Evolutionary conservation across 306 rosid species (phyloP).

Genomic region (Inga leiocalycina): DNA sequence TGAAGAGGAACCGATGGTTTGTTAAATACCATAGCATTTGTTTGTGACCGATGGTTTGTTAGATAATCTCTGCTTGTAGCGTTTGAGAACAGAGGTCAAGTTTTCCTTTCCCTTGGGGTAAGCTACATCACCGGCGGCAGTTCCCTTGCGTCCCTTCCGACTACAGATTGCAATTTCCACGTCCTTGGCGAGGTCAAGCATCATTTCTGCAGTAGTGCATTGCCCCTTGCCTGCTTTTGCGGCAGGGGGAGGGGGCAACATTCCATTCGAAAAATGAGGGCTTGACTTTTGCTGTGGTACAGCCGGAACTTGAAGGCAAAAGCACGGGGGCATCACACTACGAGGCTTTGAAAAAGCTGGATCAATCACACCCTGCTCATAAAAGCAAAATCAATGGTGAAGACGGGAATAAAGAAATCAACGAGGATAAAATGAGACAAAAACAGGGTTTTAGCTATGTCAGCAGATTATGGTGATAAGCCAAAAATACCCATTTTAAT

Average conservation of each 20-base stretch:
- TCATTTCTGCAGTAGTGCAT: slow-evolving; percentile 62
- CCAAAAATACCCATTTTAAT: background rate
- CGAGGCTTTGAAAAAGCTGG: slow-evolving; percentile 85
- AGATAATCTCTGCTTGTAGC: slow-evolving; percentile 80
- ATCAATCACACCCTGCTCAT: slow-evolving; percentile 75
- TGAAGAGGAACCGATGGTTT: slow-evolving; percentile 49
- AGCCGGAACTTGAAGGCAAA: slow-evolving; percentile 82
- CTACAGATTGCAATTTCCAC: slow-evolving; percentile 79
- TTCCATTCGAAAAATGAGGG: slow-evolving; percentile 71
- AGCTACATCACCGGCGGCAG: slow-evolving; percentile 94
- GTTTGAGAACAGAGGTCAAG: slow-evolving; percentile 86
- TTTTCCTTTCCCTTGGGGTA: slow-evolving; percentile 89
- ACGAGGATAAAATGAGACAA: background rate
- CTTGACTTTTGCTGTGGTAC: slow-evolving; percentile 65
- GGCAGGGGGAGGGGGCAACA: slow-evolving; percentile 91
- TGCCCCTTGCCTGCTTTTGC: slow-evolving; percentile 78
- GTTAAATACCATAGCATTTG: slow-evolving; percentile 36
- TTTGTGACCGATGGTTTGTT: slow-evolving; percentile 57
- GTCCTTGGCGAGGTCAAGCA: slow-evolving; percentile 78
- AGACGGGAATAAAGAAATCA: background rate
- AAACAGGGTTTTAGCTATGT: background rate
- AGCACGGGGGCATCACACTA: slow-evolving; percentile 66
- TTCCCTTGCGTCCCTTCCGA: slow-evolving; percentile 84
- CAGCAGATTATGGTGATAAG: background rate
- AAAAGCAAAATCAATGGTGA: background rate